Base-by-base conservation (phyloP, 768 basidiomycete genomes). In the Boletellus ananiceps region DNA sequence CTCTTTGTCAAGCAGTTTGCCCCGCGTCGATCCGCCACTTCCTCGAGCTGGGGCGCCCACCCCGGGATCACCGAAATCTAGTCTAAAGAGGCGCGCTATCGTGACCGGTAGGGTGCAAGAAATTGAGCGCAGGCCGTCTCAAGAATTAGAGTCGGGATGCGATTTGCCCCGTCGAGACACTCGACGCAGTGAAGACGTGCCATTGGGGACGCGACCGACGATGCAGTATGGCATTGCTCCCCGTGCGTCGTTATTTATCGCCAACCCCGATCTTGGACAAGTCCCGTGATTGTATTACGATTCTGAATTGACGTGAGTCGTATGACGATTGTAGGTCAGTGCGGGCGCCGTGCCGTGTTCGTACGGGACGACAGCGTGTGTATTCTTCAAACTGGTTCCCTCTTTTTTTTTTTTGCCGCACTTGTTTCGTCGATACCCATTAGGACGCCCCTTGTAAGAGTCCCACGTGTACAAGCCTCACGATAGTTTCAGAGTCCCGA, bases 221-320 rank as follows among this genome's bases (percentile, higher is more conserved):
- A 71, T 82, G 33, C 73, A 77, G 23, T 90, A 89, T 62, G 86
- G 86, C 12, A 74, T 89, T 31, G 82, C 75, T 32, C 80, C 81
- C 19, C 75, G 78, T 51, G 68, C 78, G 16, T 79, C 80, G 53
- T 71, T 91, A 27, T 90, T 80, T 56, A 74, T 91, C 44, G 84
- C 85, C 19, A 90, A 91, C 66, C 87, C 88, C 33, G 61, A 63
- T 50, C 45, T 47, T 37, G 49, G 51, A 44, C 40, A 40, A 37
- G 18, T 46, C 34, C 40, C 50, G 33, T 65, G 58, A 64, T 31
- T 25, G 18, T 34, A 25, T 40, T 35, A 43, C 35, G 25, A 34
- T 27, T 36, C 3, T 37, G 50, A 37, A 38, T 46, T 46, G 44
- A 51, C 41, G 25, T 23, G 40, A 31, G 38, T 35, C 25, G 31